A percentile compares a stretch with the other conserved stretches of the same genome.
Evolutionary conservation across 1,284 basidiomycete genomes (phyloP).

Genomic region (Tetrapyrgos nigripes): DNA sequence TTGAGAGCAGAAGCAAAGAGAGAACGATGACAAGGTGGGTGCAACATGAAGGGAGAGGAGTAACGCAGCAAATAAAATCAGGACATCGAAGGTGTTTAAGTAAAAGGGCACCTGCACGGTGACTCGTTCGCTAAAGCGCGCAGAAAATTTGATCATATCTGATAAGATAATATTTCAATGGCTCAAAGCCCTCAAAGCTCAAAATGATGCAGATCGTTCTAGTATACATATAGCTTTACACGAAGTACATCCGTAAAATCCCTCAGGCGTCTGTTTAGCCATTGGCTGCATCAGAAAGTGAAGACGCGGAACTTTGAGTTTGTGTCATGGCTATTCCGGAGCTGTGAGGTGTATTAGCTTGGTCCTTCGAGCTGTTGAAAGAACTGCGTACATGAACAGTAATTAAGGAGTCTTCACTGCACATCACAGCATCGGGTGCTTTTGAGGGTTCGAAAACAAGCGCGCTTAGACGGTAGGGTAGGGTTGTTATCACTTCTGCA

Average conservation of each 20-base stretch:
- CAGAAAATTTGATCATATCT: background rate
- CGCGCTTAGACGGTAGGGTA: conserved; percentile 7
- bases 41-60: conserved; percentile 33
- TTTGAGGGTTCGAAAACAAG: background rate
- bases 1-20: conserved; percentile 34
- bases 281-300: conserved; percentile 1
- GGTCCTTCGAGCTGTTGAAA: background rate
- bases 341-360: background rate
- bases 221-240: background rate
- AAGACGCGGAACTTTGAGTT: background rate
- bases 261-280: conserved; percentile 6
- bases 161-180: conserved; percentile 3
- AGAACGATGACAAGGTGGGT: conserved; percentile 27
- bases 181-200: conserved; percentile 2
- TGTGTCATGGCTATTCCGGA: background rate
- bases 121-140: background rate
- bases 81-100: conserved; percentile 1
- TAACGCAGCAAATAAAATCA: too few relatives aligned
- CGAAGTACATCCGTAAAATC: background rate
- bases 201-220: background rate
- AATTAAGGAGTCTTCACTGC: conserved; percentile 11
- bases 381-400: background rate
- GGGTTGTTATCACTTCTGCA: conserved; percentile 2
- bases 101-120: background rate
- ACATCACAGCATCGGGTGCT: conserved; percentile 1